Conservation (phyloP, 2,329 filamentous ascomycete species). For the Stachybotrys elegans region DNA sequence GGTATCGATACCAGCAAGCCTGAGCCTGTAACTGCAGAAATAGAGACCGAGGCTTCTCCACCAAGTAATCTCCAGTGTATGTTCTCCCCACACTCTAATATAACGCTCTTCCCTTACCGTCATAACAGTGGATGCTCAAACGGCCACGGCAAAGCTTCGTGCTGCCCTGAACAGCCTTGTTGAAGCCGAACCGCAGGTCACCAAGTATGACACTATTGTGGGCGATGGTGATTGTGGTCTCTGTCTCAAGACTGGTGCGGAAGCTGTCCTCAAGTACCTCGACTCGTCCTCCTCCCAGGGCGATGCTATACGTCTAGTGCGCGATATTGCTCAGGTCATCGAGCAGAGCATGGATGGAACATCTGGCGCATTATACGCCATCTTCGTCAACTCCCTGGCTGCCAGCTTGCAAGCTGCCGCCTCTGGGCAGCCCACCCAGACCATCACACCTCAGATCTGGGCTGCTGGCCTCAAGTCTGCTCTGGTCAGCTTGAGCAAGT, state of each 20-base stretch:
- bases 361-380: constrained; percentile 67
- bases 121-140: constrained; percentile 9
- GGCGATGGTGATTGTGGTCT: constrained; percentile 25
- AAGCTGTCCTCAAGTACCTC: constrained; percentile 56
- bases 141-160: constrained; percentile 4
- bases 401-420: constrained; percentile 15
- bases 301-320: constrained; percentile 8
- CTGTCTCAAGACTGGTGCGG: constrained; percentile 25
- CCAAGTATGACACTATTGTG: constrained; percentile 20
- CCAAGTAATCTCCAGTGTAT: background rate
- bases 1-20: background rate
- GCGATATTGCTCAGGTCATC: constrained; percentile 46
- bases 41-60: background rate
- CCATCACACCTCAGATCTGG: constrained; percentile 18
- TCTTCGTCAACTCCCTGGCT: constrained; percentile 68
- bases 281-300: constrained; percentile 33
- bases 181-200: constrained; percentile 31
- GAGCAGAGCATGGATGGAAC: constrained; percentile 71
- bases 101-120: background rate
- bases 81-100: background rate
- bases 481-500: constrained; percentile 52
- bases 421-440: background rate
- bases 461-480: constrained; percentile 52
- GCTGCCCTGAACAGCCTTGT: constrained; percentile 9
- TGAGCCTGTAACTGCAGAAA: too few species aligned